Conservation (phyloP, 495 filamentous ascomycete genomes). For the Penicillium taxi region DNA sequence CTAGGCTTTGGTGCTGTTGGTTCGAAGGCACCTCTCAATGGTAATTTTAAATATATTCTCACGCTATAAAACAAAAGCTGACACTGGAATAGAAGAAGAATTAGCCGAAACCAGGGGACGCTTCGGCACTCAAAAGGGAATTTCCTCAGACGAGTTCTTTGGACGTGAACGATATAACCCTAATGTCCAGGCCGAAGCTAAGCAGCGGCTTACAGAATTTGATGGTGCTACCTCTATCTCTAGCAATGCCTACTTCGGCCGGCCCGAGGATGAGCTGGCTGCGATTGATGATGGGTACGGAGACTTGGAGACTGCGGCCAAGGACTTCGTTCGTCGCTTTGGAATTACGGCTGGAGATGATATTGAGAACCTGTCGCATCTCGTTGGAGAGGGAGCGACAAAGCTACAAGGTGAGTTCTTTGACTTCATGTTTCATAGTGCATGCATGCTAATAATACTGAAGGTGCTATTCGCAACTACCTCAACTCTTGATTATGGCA, state of each 20-base stretch:
- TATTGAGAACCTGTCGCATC: constrained; percentile 74
- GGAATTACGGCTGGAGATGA: constrained; percentile 94
- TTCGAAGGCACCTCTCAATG: constrained; percentile 54
- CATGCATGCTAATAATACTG: neutral
- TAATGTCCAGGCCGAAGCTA: constrained; percentile 72
- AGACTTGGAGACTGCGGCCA: constrained; percentile 82
- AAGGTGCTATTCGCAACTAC: constrained; percentile 74
- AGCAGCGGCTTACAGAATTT: constrained; percentile 77
- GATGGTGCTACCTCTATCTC: constrained; percentile 90
- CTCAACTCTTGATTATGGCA: constrained; percentile 52
- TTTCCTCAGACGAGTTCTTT: constrained; percentile 97
- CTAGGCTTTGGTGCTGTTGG: constrained; percentile 82
- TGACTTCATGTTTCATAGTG: neutral
- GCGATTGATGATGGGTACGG: constrained; percentile 64
- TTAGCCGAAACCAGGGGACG: constrained; percentile 26
- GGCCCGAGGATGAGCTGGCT: constrained; percentile 61
- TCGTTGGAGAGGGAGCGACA: constrained; percentile 75
- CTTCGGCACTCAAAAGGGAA: constrained; percentile 89
- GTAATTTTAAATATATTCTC: constrained; percentile 36
- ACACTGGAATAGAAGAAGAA: constrained; percentile 29
- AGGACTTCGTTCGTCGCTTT: constrained; percentile 89
- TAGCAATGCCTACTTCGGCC: constrained; percentile 93
- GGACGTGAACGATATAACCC: constrained; percentile 82
- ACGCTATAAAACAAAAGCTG: constrained; percentile 1
- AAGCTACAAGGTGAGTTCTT: constrained; percentile 61